phyloP scores from a whole-genome alignment of 2,329 filamentous ascomycete genomes.

The Epichloe brachyelytri region DNA sequence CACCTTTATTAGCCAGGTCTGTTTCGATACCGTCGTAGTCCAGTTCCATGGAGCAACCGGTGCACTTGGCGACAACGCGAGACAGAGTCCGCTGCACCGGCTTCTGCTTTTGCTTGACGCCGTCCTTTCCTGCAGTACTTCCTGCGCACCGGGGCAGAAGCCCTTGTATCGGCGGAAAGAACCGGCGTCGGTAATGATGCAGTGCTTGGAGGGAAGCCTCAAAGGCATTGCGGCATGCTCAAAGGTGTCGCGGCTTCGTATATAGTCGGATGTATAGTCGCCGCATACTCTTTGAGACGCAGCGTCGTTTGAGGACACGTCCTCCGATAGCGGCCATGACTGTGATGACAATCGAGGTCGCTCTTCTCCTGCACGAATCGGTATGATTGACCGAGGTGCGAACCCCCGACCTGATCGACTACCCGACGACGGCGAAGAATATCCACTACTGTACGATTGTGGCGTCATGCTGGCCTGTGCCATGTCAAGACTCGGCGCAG shows the following conservation, averaged over 20 bases:
- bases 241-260: neutral
- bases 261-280: neutral
- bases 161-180: constrained; percentile 41
- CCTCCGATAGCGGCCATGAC: constrained; percentile 1
- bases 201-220: constrained; percentile 15
- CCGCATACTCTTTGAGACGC: neutral
- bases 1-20: constrained; percentile 36
- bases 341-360: neutral
- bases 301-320: neutral
- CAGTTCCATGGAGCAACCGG: constrained; percentile 38
- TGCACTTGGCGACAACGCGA: constrained; percentile 33
- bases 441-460: constrained; percentile 8
- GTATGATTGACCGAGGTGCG: constrained; percentile 3
- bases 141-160: constrained; percentile 41
- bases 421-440: constrained; percentile 6
- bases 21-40: constrained; percentile 38
- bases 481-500: constrained; percentile 2
- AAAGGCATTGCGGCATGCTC: neutral
- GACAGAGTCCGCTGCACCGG: constrained; percentile 22
- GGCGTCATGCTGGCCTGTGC: constrained; percentile 4
- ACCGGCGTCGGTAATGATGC: constrained; percentile 29
- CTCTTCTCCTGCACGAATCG: constrained; percentile 7
- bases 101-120: constrained; percentile 37
- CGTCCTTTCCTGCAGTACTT: constrained; percentile 32
- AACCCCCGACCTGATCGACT: constrained; percentile 5